phyloP scores from a whole-genome alignment of 2,329 filamentous ascomycete genomes.

The Elsinoe arachidis region DNA sequence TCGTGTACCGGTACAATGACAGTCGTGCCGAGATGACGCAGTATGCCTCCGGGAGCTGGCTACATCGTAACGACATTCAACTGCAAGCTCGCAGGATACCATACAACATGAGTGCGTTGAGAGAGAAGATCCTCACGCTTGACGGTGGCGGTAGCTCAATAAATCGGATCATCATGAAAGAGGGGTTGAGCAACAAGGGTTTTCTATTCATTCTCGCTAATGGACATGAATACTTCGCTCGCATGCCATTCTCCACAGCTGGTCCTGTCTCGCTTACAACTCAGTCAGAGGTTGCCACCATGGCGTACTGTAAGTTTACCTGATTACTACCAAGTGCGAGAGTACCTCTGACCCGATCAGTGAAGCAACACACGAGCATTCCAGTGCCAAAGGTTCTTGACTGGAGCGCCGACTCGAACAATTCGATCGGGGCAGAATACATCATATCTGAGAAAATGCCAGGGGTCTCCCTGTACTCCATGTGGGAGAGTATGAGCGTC shows the following conservation, averaged over 20 bases:
- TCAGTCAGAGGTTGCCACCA: slow-evolving; percentile 39
- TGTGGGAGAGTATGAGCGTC: slow-evolving; percentile 13
- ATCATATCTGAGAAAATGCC: slow-evolving; percentile 32
- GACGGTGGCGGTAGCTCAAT: slow-evolving; percentile 31
- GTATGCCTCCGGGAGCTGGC: slow-evolving; percentile 28
- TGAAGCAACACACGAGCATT: slow-evolving; percentile 31
- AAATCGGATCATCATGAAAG: slow-evolving; percentile 32
- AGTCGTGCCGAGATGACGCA: not conserved
- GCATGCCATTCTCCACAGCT: slow-evolving; percentile 33
- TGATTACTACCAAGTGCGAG: not conserved
- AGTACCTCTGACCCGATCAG: slow-evolving; percentile 18
- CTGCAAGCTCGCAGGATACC: slow-evolving; percentile 29
- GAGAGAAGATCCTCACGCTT: slow-evolving; percentile 29
- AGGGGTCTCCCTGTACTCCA: slow-evolving; percentile 28
- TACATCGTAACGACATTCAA: slow-evolving; percentile 31
- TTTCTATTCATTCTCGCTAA: slow-evolving; percentile 37
- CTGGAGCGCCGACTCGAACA: slow-evolving; percentile 31
- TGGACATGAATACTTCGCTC: slow-evolving; percentile 31
- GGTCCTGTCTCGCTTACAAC: slow-evolving; percentile 32
- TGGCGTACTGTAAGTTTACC: slow-evolving; percentile 20
- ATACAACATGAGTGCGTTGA: slow-evolving; percentile 35
- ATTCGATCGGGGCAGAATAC: slow-evolving; percentile 31
- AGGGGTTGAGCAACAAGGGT: slow-evolving; percentile 38
- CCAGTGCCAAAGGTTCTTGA: slow-evolving; percentile 36
- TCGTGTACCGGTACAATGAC: slow-evolving; percentile 1